Evolutionary conservation across 2,329 filamentous ascomycete genomes (phyloP).

Genomic region (Stromatinia cepivora): DNA sequence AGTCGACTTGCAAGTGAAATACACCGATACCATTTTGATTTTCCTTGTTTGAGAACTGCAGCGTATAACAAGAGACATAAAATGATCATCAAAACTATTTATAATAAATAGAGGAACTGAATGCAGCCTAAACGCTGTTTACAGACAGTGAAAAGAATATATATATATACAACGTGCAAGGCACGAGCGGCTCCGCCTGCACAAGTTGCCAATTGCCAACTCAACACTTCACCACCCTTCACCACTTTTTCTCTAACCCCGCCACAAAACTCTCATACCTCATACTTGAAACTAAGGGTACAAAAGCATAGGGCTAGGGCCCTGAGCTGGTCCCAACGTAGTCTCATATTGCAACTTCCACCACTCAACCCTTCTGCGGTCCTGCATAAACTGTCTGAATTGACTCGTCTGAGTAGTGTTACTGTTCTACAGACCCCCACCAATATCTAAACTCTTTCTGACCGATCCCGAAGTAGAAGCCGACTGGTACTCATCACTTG

Average conservation of each 20-base stretch:
- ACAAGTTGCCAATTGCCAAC: too few species aligned
- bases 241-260: not conserved
- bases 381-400: conserved; percentile 11
- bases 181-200: not conserved
- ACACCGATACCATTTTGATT: too few species aligned
- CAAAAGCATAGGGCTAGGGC: not conserved
- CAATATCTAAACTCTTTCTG: conserved; percentile 7
- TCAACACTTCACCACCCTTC: too few species aligned
- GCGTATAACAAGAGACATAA: too few species aligned
- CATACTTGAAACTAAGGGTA: not conserved
- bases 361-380: not conserved
- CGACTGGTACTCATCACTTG: not conserved
- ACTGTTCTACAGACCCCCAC: not conserved
- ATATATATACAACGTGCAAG: not conserved
- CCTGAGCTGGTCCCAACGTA: not conserved
- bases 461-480: not conserved
- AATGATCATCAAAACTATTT: too few species aligned
- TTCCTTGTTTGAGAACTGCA: too few species aligned
- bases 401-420: not conserved
- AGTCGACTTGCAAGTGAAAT: too few species aligned
- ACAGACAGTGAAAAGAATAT: not conserved
- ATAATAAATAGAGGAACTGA: too few species aligned
- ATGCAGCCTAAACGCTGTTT: too few species aligned
- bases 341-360: conserved; percentile 13
- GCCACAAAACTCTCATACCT: not conserved